Evolutionary conservation across 257 asterid genomes (phyloP).

Genomic region (Lithospermum erythrorhizon): DNA sequence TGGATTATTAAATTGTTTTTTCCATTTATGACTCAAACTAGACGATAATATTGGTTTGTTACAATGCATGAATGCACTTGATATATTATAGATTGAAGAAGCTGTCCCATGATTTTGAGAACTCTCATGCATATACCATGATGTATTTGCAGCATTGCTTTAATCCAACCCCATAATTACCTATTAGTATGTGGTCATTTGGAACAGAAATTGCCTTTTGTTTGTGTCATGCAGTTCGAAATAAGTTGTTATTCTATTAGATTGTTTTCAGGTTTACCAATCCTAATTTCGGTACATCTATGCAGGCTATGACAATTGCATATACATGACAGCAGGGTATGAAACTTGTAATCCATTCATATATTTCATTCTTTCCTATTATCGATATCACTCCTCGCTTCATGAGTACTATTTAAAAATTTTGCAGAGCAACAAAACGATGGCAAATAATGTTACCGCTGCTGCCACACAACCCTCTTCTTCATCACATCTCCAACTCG

Average conservation of each 20-base stretch:
- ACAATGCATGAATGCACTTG: too few relatives aligned
- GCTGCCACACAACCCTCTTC: slow-evolving; percentile 36
- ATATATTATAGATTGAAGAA: too few relatives aligned
- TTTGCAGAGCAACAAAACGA: slow-evolving; percentile 48
- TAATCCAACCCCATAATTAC: too few relatives aligned
- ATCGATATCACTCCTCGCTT: neutral
- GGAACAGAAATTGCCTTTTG: neutral
- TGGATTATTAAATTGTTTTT: neutral
- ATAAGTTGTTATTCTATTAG: too few relatives aligned
- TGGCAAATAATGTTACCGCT: slow-evolving; percentile 33
- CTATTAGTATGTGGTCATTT: too few relatives aligned
- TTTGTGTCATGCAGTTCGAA: neutral
- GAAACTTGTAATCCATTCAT: neutral
- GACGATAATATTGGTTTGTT: neutral
- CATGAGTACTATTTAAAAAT: neutral
- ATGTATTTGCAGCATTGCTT: too few relatives aligned
- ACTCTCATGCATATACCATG: too few relatives aligned
- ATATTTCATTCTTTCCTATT: neutral
- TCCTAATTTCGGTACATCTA: slow-evolving; percentile 1
- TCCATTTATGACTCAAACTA: too few relatives aligned
- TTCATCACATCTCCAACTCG: slow-evolving; percentile 9
- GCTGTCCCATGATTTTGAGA: too few relatives aligned
- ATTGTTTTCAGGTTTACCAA: too few relatives aligned
- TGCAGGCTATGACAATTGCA: slow-evolving; percentile 86
- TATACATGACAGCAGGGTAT: slow-evolving; percentile 60